phyloP scores from a whole-genome alignment of 2,329 filamentous ascomycete genomes.

The Stachybotrys elegans region DNA sequence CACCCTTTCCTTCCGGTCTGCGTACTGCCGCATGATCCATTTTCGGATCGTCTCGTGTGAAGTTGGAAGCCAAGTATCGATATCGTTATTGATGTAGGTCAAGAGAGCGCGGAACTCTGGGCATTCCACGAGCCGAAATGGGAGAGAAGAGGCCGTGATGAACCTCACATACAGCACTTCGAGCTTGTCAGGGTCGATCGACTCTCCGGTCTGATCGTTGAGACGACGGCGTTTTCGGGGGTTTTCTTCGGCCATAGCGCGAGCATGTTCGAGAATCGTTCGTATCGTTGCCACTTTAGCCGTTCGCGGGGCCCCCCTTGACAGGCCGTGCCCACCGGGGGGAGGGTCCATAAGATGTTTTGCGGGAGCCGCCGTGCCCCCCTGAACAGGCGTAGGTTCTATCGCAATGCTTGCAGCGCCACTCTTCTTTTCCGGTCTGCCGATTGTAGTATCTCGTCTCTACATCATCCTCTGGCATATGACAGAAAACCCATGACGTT shows the following conservation, averaged over 20 bases:
- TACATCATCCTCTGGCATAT: constrained; percentile 9
- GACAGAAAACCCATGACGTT: constrained; percentile 9
- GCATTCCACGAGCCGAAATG: background rate
- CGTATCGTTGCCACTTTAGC: constrained; percentile 6
- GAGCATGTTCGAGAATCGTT: constrained; percentile 7
- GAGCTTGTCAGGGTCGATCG: constrained; percentile 2
- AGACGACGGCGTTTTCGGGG: constrained; percentile 8
- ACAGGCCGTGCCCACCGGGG: constrained; percentile 7
- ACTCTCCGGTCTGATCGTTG: constrained; percentile 7
- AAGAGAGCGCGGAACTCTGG: background rate
- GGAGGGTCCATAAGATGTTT: constrained; percentile 9
- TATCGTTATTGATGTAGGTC: background rate
- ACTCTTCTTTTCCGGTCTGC: constrained; percentile 9
- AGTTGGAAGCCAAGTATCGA: background rate
- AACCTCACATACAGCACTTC: background rate
- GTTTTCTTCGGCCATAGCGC: constrained; percentile 7
- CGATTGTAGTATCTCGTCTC: constrained; percentile 10
- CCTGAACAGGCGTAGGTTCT: constrained; percentile 8
- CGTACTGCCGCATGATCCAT: background rate
- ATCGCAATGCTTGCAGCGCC: constrained; percentile 9
- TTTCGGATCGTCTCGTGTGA: background rate
- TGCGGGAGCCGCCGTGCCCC: constrained; percentile 8
- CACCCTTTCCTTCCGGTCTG: background rate
- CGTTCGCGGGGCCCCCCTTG: constrained; percentile 3
- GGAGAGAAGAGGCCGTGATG: background rate